Conservation (phyloP, 306 rosid species). For the Luffa acutangula region DNA sequence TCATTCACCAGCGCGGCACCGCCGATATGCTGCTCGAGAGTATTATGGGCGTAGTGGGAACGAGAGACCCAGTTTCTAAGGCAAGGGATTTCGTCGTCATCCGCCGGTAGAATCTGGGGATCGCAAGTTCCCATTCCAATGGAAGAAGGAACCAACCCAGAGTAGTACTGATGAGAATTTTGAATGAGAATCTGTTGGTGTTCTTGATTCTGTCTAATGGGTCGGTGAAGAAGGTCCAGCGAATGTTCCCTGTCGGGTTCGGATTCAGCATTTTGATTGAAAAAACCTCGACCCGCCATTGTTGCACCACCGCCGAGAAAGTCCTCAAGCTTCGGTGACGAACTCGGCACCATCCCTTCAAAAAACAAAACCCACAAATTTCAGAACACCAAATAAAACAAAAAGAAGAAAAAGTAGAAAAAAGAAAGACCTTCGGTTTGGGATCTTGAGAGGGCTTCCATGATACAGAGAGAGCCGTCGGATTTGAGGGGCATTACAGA, state of each 20-base stretch:
- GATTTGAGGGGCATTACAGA: conserved; percentile 84
- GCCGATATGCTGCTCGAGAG: conserved; percentile 2
- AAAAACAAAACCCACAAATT: neutral
- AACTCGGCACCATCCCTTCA: conserved; percentile 49
- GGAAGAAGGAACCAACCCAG: conserved; percentile 20
- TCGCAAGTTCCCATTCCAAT: neutral
- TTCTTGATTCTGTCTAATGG: conserved; percentile 1
- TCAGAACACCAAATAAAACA: too few species aligned
- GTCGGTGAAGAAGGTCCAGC: conserved; percentile 30
- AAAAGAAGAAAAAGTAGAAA: neutral
- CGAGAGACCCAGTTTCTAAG: conserved; percentile 9
- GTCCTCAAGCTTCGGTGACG: conserved; percentile 86
- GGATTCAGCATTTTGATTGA: conserved; percentile 36
- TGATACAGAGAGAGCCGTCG: conserved; percentile 86
- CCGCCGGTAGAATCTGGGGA: neutral
- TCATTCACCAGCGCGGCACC: neutral
- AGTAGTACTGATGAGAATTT: conserved; percentile 31
- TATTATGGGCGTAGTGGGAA: neutral
- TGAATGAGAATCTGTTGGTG: conserved; percentile 21
- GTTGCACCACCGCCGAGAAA: conserved; percentile 83
- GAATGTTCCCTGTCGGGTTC: conserved; percentile 35
- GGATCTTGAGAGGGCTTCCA: conserved; percentile 80
- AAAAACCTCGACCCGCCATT: conserved; percentile 40
- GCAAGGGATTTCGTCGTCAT: neutral
- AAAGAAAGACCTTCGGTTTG: conserved; percentile 48